Base-by-base conservation (phyloP, 192 early-diverging fungal species). In the Backusella luteola region DNA sequence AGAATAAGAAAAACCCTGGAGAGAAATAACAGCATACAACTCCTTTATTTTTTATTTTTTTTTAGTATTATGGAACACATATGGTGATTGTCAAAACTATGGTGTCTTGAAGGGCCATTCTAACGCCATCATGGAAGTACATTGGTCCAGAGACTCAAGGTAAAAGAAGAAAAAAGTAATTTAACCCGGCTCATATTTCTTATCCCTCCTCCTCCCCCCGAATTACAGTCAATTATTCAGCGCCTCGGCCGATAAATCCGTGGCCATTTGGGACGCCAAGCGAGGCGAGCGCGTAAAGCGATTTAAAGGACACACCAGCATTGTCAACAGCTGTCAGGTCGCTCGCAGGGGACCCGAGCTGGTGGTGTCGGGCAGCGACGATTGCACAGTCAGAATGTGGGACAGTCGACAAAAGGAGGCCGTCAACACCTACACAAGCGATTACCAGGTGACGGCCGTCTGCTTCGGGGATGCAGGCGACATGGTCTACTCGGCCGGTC, bases 31-130 rank as follows among this genome's bases (percentile, higher is more conserved):
- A 38, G 1, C 29, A 19, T 32, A 2, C 19, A 66, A 41, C 34
- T 67, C 32, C 41, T 19, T 32, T 3, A 2, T 32, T 32, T 32
- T 38, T 32, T 0, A n/a, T n/a, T 29, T 81, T 32, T 0, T 26
- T n/a, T 29, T 81, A 93, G 90, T 96, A 74, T 80, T 99, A 46
- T 99, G 98, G 98, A 93, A 95, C 73, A 94, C 94, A 15, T 93
- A 94, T 78, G 94, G 96, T 6, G 96, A 97, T 68, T 95, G 94
- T 79, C 71, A 83, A 66, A 99, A 99, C 83, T 97, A 95, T 77
- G 92, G 91, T 6, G 82, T 94, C 19, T 84, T 99, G 71, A 91
- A 93, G 71, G 96, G 96, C 19, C 97, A 99, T 78, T 88, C 86
- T 67, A 92, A 94, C 42, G 84, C 94, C 3, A 85, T 99, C 21